Evolutionary conservation across 140 eudicot genomes (phyloP).

Genomic region (Cichorium intybus): DNA sequence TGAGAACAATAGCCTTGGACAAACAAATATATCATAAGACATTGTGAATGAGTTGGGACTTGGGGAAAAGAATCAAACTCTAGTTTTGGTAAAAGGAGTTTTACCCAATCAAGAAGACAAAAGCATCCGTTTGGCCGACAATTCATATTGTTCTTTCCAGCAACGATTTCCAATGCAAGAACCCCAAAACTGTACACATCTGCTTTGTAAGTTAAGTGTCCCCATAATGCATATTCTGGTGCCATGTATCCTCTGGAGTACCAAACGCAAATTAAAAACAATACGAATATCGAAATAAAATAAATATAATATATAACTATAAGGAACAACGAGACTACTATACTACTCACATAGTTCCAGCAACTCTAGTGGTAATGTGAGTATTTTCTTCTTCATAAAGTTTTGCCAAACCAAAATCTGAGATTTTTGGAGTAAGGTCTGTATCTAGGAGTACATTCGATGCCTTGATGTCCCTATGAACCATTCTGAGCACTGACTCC

Average conservation of each 20-base stretch:
- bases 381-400: constrained; percentile 66
- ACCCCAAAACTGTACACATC: no score
- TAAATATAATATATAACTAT: no score
- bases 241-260: no score
- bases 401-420: constrained; percentile 67
- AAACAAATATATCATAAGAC: not conserved
- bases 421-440: constrained; percentile 54
- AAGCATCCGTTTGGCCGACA: constrained; percentile 35
- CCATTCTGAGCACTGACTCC: constrained; percentile 49
- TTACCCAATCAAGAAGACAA: constrained; percentile 62
- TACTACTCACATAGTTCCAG: no score
- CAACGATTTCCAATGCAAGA: no score
- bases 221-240: no score
- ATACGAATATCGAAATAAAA: no score
- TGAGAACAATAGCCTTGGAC: constrained; percentile 35
- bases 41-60: not conserved
- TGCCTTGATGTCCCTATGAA: constrained; percentile 64
- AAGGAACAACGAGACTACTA: no score
- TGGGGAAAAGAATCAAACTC: not conserved
- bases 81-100: not conserved
- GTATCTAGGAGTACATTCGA: constrained; percentile 50
- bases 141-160: constrained; percentile 41
- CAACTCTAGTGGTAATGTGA: no score
- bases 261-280: no score
- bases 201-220: no score